A percentile compares a stretch with the other conserved stretches of the same genome.
These are phyloP conservation scores for Acer saccharum DNA, from an alignment of 345 rosid genomes.

Conservation along the genomic window DNA sequence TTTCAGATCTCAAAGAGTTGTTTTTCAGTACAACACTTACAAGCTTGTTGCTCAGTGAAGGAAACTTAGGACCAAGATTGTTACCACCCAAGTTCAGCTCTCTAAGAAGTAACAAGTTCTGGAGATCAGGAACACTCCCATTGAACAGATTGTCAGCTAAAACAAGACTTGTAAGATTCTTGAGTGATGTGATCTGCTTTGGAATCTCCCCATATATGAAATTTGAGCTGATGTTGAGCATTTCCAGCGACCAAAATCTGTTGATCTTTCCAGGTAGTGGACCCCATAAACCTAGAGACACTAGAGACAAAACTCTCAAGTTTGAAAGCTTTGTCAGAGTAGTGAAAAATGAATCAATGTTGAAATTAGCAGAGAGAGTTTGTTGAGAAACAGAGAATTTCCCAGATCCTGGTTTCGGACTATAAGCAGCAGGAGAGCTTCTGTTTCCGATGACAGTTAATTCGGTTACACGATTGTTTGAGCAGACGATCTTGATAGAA, in stretches of 20 bases:
- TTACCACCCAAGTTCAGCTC: conserved; percentile 66
- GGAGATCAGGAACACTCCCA: conserved; percentile 70
- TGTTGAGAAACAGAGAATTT: conserved; percentile 32
- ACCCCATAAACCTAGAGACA: conserved; percentile 83
- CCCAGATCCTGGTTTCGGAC: conserved; percentile 17
- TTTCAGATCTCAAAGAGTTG: conserved; percentile 66
- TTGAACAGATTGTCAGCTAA: conserved; percentile 60
- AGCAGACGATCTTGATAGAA: conserved; percentile 62
- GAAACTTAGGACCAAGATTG: conserved; percentile 62
- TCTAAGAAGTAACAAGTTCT: conserved; percentile 37
- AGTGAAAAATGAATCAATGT: conserved; percentile 70
- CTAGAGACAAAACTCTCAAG: conserved; percentile 61
- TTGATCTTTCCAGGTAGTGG: conserved; percentile 57
- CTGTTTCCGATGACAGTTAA: conserved; percentile 67
- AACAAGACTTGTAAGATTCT: conserved; percentile 59
- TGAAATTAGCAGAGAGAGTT: conserved; percentile 50
- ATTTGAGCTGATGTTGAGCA: conserved; percentile 72
- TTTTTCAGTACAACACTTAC: conserved; percentile 45
- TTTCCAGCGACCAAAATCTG: conserved; percentile 54
- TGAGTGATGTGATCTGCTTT: conserved; percentile 43
- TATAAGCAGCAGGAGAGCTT: conserved; percentile 33
- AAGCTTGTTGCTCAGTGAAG: conserved; percentile 53
- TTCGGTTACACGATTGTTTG: conserved; percentile 50
- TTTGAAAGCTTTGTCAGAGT: conserved; percentile 62
- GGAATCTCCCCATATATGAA: conserved; percentile 70